Base-by-base conservation (phyloP, 2,329 filamentous ascomycete species). In the Aspergillus ochraceus region DNA sequence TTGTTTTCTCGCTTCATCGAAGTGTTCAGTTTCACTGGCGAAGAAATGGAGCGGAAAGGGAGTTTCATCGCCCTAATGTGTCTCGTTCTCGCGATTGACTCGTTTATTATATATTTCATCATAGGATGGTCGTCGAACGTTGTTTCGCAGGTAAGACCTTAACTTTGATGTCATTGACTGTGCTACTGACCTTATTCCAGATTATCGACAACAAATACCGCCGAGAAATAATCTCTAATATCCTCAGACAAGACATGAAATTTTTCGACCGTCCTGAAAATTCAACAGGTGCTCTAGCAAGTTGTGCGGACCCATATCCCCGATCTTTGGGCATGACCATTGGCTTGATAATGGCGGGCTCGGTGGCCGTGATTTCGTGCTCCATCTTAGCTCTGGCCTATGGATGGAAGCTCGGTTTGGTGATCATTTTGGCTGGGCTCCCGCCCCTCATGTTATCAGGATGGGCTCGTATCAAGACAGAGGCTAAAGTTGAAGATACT, bases 371-470 rank as follows among this genome's bases (percentile, higher is more conserved):
- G 0, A 9, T 83, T 1, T 77, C 79, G 1, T 81, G 77, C 61
- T 75, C 76, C 14, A 71, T 81, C 9, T 68, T 86, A 1, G 79
- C 79, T 4, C 72, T 86, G 6, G 76, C 70, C 2, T 75, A 75
- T 52, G 80, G 80, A 0, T 86, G 80, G 80, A 83, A 82, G 57
- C 73, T 85, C 1, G 81, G 80, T 0, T 72, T 85, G 0, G 78
- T 81, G 0, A 70, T 82, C 1, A 70, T 79, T 0, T 76, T 83
- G 36, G 81, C 78, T 10, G 79, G 78, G 3, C 66, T 85, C 10
- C 77, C 82, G 0, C 73, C 79, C 0, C 70, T 85, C 17, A 67
- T 84, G 2, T 66, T 71, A 1, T 73, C 80, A 0, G 83, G 82
- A 3, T 82, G 80, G 52, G 60, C 80, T 4, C 74, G 81, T 2